Percentiles rank a stretch among this genome's conserved stretches.
These are phyloP conservation scores for Fonsecaea multimorphosa DNA, from an alignment of 2,329 filamentous ascomycete species.

Conservation along the genomic window DNA sequence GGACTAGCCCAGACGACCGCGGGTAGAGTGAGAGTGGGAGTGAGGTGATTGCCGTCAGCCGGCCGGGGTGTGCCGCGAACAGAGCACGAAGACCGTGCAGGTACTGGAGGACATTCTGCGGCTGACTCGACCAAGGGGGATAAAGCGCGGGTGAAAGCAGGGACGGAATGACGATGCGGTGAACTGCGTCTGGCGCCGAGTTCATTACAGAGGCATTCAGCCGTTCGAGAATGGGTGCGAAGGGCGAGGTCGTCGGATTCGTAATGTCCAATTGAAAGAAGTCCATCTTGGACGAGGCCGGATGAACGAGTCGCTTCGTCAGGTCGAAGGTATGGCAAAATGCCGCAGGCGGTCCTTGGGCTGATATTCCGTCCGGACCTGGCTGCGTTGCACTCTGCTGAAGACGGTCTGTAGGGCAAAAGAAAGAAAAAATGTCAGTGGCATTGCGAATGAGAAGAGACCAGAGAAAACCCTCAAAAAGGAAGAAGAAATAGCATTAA, in stretches of 20 bases:
- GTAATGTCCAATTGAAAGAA: constrained; percentile 58
- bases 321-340: constrained; percentile 80
- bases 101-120: constrained; percentile 77
- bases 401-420: constrained; percentile 40
- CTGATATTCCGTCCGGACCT: constrained; percentile 46
- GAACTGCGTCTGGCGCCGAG: constrained; percentile 65
- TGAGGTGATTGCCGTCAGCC: constrained; percentile 74
- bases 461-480: constrained; percentile 4
- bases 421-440: constrained; percentile 27
- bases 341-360: constrained; percentile 36
- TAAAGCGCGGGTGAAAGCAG: constrained; percentile 88
- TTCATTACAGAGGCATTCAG: constrained; percentile 61
- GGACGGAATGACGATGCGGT: constrained; percentile 83
- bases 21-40: constrained; percentile 82
- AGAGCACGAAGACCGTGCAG: constrained; percentile 78
- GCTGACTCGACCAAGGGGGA: constrained; percentile 70
- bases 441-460: background rate
- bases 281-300: constrained; percentile 58
- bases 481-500: constrained; percentile 27
- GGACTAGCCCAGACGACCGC: constrained; percentile 73
- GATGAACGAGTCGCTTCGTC: constrained; percentile 67
- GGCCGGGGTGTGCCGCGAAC: constrained; percentile 69
- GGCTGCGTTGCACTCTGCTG: constrained; percentile 47
- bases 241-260: constrained; percentile 57
- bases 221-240: constrained; percentile 68